Conservation (phyloP, 805 yeast genomes). For the Candida tibetensis region DNA sequence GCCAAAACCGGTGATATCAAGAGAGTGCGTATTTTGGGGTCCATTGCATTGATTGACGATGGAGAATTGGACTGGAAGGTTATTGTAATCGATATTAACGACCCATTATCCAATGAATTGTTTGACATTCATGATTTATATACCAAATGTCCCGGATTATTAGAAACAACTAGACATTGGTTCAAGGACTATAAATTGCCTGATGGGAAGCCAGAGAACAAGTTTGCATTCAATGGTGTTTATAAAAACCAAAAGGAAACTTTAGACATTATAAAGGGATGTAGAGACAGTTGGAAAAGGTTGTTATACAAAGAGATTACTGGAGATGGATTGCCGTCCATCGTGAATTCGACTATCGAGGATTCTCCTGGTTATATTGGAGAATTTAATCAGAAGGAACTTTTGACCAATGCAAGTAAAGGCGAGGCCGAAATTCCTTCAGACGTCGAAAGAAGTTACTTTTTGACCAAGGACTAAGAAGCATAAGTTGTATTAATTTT, state of each 20-base stretch:
- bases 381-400: constrained; percentile 13
- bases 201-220: constrained; percentile 95
- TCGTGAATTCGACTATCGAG: constrained; percentile 37
- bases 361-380: constrained; percentile 26
- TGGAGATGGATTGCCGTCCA: constrained; percentile 18
- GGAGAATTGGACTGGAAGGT: constrained; percentile 93
- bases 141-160: constrained; percentile 83
- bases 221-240: constrained; percentile 95
- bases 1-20: constrained; percentile 70
- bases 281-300: constrained; percentile 79
- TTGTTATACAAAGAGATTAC: constrained; percentile 60
- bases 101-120: constrained; percentile 84
- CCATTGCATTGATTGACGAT: constrained; percentile 91
- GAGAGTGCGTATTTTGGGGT: constrained; percentile 89
- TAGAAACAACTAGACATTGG: constrained; percentile 96
- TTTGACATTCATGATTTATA: constrained; percentile 90
- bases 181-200: constrained; percentile 97
- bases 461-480: constrained; percentile 9
- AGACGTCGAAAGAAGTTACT: constrained; percentile 21
- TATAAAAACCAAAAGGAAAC: constrained; percentile 87
- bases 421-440: constrained; percentile 38
- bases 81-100: constrained; percentile 77
- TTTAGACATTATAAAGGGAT: constrained; percentile 76
- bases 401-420: constrained; percentile 16
- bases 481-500: no score